Conservation (phyloP, 106 monocot genomes). For the Apostasia shenzhenica region DNA sequence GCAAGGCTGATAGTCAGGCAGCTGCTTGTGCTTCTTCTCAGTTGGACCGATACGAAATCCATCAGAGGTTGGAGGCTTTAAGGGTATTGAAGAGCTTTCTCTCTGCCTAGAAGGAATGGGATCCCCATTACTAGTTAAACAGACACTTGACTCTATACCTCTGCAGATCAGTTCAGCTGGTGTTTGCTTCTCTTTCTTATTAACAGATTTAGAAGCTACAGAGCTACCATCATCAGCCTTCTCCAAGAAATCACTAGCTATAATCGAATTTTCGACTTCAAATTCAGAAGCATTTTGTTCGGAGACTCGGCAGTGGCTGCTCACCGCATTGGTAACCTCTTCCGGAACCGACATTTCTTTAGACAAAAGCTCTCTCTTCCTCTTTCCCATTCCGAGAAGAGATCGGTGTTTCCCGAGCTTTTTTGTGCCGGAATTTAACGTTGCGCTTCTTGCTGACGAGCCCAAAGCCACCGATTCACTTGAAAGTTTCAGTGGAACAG, state of each 20-base stretch:
- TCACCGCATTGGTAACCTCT: background rate
- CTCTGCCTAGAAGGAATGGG: slow-evolving; percentile 18
- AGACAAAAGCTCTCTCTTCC: background rate
- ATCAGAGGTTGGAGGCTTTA: slow-evolving; percentile 5
- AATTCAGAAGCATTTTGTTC: background rate
- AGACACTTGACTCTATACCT: slow-evolving; percentile 25
- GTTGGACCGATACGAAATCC: background rate
- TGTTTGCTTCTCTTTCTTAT: background rate
- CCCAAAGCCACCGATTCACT: background rate
- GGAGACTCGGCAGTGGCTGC: too few relatives aligned
- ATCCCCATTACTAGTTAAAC: slow-evolving; percentile 25
- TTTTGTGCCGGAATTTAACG: background rate
- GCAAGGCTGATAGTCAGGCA: slow-evolving; percentile 7
- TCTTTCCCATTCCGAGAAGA: background rate
- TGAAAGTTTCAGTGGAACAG: background rate
- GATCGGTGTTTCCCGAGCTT: background rate
- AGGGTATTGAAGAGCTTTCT: slow-evolving; percentile 55
- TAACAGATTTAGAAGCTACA: background rate
- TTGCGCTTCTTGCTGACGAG: background rate
- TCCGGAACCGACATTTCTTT: background rate
- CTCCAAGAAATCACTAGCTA: background rate
- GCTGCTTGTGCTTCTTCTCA: background rate
- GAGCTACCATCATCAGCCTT: background rate
- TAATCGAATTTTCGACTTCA: background rate
- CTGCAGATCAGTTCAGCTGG: background rate